Evolutionary conservation across 805 yeast genomes (phyloP), one percentile per base, ranked within the genome.

Genomic region (Spencermartinsiella europaea): DNA sequence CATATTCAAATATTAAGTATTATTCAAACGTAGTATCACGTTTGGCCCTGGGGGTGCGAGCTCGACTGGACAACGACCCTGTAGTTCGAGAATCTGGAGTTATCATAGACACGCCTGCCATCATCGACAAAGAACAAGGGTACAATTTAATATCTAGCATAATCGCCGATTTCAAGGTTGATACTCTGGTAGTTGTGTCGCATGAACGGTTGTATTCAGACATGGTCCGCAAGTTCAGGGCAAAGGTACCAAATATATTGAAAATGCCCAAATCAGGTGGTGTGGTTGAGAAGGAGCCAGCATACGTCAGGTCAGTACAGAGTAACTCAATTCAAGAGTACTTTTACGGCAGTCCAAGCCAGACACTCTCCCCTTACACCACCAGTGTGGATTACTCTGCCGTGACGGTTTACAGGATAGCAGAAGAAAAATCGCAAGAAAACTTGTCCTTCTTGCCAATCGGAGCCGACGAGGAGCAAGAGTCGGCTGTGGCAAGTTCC

Each of bases 301-400:
- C 77, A 10, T 88, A 72, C 60, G 70, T 73, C 33, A 73, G 98
- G 58, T 77, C 81, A 33, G 45, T 75, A 19, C 98, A 91, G 63
- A 87, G 89, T 57, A 74, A 78, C 36, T 71, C 83, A 3, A 88
- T 91, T 45, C 80, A 80, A 60, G 95, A 90, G 59, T 93, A 93
- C 64, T 93, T 93, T 58, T 88, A 93, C 60, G 99, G 99, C 2
- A 76, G 76, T 4, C 66, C 73, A 16, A 73, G 73, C 38, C 74
- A 79, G 3, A 51, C 58, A n/a, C 71, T 93, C 44, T 83, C 95
- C 16, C 98, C 99, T 2, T 90, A 81, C 64, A 85, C 95, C 3
- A 77, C 88, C 1, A 87, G 89, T 19, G 80, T 81, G 2, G 87
- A 80, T 57, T 70, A 75, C 47, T 72, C 74, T 14, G 83, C 80